Evolutionary conservation across 2,329 filamentous ascomycete species (phyloP).

Genomic region (Penicillium decumbens): DNA sequence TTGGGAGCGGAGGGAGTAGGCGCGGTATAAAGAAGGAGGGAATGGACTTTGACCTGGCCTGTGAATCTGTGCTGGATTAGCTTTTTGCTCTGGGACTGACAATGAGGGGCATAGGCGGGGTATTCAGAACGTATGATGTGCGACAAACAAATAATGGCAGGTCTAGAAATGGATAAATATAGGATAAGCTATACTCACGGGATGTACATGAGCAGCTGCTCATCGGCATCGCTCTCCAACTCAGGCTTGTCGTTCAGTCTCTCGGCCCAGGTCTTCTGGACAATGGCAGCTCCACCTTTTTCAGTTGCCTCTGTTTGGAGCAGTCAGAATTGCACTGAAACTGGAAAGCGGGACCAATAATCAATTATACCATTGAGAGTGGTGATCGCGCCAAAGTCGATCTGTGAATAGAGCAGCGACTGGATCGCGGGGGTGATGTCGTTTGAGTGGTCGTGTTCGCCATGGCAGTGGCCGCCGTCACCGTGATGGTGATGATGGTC

Average conservation of each 20-base stretch:
- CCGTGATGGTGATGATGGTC: slow-evolving; percentile 38
- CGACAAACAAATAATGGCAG: not conserved
- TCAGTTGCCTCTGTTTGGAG: slow-evolving; percentile 50
- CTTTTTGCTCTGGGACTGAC: slow-evolving; percentile 6
- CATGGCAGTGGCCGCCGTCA: slow-evolving; percentile 46
- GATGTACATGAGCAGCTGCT: slow-evolving; percentile 87
- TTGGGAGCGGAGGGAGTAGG: slow-evolving; percentile 65
- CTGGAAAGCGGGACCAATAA: not conserved
- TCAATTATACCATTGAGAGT: slow-evolving; percentile 65
- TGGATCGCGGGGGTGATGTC: slow-evolving; percentile 90
- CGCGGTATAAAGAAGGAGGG: slow-evolving; percentile 78
- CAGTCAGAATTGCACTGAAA: not conserved
- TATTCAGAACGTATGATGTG: slow-evolving; percentile 7
- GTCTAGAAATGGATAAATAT: not conserved
- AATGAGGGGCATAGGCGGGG: slow-evolving; percentile 27
- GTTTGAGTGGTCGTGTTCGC: slow-evolving; percentile 78
- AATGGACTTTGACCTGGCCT: slow-evolving; percentile 87
- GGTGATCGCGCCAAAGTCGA: slow-evolving; percentile 78
- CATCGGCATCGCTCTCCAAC: slow-evolving; percentile 79
- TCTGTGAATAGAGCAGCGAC: slow-evolving; percentile 83
- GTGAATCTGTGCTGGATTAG: slow-evolving; percentile 62
- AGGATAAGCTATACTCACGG: slow-evolving; percentile 56
- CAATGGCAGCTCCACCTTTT: slow-evolving; percentile 66
- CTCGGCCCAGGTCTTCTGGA: slow-evolving; percentile 89
- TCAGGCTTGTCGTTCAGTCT: slow-evolving; percentile 67